Evolutionary conservation across 2,329 filamentous ascomycete species (phyloP).

Genomic region (Fusarium circinatum): DNA sequence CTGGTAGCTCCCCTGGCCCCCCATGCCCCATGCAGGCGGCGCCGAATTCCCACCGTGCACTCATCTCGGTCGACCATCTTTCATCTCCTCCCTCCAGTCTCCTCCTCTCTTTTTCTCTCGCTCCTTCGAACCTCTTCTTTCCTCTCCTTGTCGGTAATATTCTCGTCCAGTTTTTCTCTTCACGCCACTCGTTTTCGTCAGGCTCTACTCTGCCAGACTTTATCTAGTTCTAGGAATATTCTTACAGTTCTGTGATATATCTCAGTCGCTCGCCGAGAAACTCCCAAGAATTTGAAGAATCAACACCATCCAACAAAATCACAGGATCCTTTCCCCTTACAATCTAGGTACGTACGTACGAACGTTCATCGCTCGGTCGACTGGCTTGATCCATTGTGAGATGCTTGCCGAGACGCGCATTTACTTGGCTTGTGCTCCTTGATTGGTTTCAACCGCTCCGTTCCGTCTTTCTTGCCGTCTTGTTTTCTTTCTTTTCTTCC

Average conservation of each 20-base stretch:
- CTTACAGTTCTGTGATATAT: constrained; percentile 24
- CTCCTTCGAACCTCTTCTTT: constrained; percentile 40
- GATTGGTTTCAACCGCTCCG: constrained; percentile 25
- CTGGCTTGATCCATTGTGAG: not conserved
- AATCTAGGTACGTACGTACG: constrained; percentile 43
- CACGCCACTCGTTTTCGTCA: constrained; percentile 53
- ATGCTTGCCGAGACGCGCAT: constrained; percentile 35
- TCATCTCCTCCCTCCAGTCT: constrained; percentile 39
- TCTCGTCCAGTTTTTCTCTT: constrained; percentile 49
- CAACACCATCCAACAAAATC: constrained; percentile 32
- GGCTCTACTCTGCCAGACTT: constrained; percentile 42
- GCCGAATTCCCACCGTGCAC: constrained; percentile 41
- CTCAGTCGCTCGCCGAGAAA: constrained; percentile 41
- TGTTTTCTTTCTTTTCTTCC: constrained; percentile 40
- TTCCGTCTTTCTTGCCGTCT: constrained; percentile 20
- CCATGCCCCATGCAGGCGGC: constrained; percentile 28
- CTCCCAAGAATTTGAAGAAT: constrained; percentile 22
- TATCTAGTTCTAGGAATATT: constrained; percentile 40
- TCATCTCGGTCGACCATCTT: constrained; percentile 44
- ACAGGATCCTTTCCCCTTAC: constrained; percentile 31
- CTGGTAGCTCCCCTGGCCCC: constrained; percentile 3
- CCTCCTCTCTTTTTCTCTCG: constrained; percentile 40
- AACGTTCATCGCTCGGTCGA: constrained; percentile 23
- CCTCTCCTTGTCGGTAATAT: constrained; percentile 43
- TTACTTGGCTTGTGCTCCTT: constrained; percentile 37